Evolutionary conservation across 305 asterid species (phyloP), one percentile per base, ranked within the genome.

Genomic region (Lippia alba): DNA sequence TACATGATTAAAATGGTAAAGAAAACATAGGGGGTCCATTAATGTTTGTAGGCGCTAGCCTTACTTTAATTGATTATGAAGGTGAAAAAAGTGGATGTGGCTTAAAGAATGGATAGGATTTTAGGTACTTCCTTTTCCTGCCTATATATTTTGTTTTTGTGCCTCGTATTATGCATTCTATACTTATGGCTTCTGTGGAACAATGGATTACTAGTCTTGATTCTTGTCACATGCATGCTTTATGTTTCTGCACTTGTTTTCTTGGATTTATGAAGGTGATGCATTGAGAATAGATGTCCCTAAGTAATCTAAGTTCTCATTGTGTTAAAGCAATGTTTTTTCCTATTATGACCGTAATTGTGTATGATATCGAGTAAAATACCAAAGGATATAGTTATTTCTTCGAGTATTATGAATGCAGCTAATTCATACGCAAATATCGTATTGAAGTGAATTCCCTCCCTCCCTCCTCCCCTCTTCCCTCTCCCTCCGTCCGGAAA

Each of bases 71-170:
- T 55, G 75, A 66, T 66, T 71, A 58, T 70, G 71, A 39, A 44
- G 55, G 55, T 66, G 33, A 19, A 54, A 67, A 39, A 61, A 50
- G 74, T 59, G 70, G 65, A 34, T 69, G 18, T 45, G 44, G 32
- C 54, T 51, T 59, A 77, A 63, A 79, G 62, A 71, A 64, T 60
- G 59, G 72, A 73, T 68, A 59, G 56, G 62, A 66, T 53, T 33
- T 70, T 46, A 8, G 56, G 15, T 11, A 30, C 60, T 57, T 56
- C 33, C 63, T 48, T 70, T 33, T 61, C 5, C 10, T 57, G 58
- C 56, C 20, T 33, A 6, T 55, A 32, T 45, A 24, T 24, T 45
- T 45, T 56, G 6, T 34, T 34, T 34, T 34, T 36, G 67, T 20
- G 59, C 55, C 67, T 57, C 51, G 61, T 54, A 59, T 54, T 36